phyloP scores from a whole-genome alignment of 352 stramenopile genomes.

The Phytophthora europaea region DNA sequence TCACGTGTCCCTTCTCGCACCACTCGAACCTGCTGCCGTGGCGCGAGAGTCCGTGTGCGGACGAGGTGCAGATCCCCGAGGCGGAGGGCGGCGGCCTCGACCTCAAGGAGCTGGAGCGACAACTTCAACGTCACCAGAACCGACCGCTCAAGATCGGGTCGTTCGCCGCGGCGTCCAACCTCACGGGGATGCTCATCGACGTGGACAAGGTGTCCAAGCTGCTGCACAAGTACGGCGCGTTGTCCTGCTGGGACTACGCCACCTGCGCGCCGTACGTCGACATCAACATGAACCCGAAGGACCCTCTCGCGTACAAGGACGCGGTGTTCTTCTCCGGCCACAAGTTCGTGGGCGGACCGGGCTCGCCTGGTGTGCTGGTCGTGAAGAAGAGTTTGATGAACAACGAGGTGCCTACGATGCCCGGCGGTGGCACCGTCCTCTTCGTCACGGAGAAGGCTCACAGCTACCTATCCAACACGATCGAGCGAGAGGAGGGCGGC shows the following conservation, averaged over 20 bases:
- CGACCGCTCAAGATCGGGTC: constrained; percentile 85
- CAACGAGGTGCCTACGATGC: constrained; percentile 66
- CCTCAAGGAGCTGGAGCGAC: constrained; percentile 54
- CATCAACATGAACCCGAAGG: constrained; percentile 97
- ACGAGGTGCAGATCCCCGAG: constrained; percentile 86
- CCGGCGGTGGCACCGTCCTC: constrained; percentile 60
- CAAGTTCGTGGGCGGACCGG: constrained; percentile 96
- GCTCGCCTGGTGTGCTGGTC: constrained; percentile 94
- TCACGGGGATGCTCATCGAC: constrained; percentile 95
- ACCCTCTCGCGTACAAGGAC: constrained; percentile 82
- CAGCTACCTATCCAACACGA: constrained; percentile 79
- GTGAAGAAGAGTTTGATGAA: constrained; percentile 92
- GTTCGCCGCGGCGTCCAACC: constrained; percentile 95
- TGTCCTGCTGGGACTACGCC: constrained; percentile 97
- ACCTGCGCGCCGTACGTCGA: constrained; percentile 93
- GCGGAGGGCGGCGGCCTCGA: constrained; percentile 64
- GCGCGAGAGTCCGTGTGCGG: constrained; percentile 89
- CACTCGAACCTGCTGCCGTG: constrained; percentile 98
- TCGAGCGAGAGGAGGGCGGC: constrained; percentile 95
- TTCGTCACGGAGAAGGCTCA: constrained; percentile 71
- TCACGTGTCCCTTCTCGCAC: constrained; percentile 96
- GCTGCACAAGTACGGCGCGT: constrained; percentile 92
- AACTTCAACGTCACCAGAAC: constrained; percentile 62
- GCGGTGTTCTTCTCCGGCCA: constrained; percentile 97
- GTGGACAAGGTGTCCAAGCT: constrained; percentile 90